Conservation (phyloP, 129 eudicot species). For the Ambrosia artemisiifolia region DNA sequence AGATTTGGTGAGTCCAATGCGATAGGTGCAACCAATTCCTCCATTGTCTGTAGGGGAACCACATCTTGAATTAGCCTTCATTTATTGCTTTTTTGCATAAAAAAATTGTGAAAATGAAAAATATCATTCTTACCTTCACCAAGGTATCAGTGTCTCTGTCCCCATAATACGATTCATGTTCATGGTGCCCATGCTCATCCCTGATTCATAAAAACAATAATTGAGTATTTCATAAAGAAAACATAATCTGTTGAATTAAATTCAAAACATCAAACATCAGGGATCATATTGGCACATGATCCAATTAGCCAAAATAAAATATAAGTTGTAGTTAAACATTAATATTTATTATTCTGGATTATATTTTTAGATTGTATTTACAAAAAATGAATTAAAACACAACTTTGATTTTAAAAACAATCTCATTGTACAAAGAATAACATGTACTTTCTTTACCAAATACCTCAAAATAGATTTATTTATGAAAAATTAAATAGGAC, state of each 20-base stretch:
- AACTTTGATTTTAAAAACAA: neutral
- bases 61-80: conserved; percentile 5
- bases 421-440: neutral
- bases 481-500: neutral
- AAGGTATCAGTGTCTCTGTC: conserved; percentile 91
- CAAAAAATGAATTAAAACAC: neutral
- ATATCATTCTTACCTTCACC: conserved; percentile 53
- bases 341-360: neutral
- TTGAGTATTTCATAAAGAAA: neutral
- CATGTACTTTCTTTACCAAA: neutral
- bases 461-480: neutral
- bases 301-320: neutral
- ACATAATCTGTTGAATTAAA: conserved; percentile 1
- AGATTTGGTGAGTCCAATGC: conserved; percentile 43
- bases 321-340: neutral
- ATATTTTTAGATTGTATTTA: neutral
- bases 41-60: conserved; percentile 62
- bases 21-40: conserved; percentile 69
- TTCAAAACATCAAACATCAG: neutral
- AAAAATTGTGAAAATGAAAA: neutral
- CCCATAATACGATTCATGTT: conserved; percentile 93
- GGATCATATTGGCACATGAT: neutral
- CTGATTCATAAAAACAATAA: conserved; percentile 36
- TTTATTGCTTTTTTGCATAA: neutral
- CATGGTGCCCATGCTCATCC: conserved; percentile 86